Evolutionary conservation across 176 grass and related monocot genomes (phyloP), one percentile per base, ranked within the genome.

Genomic region (Phragmites australis): DNA sequence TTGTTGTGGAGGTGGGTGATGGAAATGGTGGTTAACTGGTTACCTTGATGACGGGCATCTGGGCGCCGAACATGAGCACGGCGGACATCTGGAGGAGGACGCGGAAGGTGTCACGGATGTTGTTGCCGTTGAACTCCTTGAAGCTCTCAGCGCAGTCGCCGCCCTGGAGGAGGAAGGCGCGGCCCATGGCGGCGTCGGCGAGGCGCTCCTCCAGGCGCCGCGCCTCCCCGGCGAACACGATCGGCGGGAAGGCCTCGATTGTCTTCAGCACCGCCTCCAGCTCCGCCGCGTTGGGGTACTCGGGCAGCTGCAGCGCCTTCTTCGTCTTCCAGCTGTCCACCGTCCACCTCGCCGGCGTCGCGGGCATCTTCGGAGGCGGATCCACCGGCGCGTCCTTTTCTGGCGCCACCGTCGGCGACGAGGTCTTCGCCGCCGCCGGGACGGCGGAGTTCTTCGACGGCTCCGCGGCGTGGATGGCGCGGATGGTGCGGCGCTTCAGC

Each of bases 91-190:
- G 90, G n/a, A 90, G 87, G 68, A 92, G 42, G 73, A 88, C 46
- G 16, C 87, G 87, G 84, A 92, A 95, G 34, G 93, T 88, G 74
- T 92, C 93, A 0, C 82, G 77, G 74, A 92, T 95, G 79, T 95
- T 95, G 84, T 90, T 83, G 40, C 74, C 82, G 74, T 90, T 85
- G 75, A 92, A 92, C 81, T 95, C 89, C 71, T 89, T 90, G 82
- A 95, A 95, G 74, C 93, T 95, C 87, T 95, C 78, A 21, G 89
- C 87, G 68, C 90, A 95, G 81, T 95, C 90, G 58, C 90, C 93
- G 31, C 82, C 90, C 75, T 90, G 87, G 49, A 95, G 82, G n/a
- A 90, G 81, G 84, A 92, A 90, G 16, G 75, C 84, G 13, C 84
- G 63, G 70, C 93, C 90, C 62, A 87, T 48, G 48, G 92, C 84